Conservation (phyloP, 495 filamentous ascomycete genomes). For the Daldinia grandis region DNA sequence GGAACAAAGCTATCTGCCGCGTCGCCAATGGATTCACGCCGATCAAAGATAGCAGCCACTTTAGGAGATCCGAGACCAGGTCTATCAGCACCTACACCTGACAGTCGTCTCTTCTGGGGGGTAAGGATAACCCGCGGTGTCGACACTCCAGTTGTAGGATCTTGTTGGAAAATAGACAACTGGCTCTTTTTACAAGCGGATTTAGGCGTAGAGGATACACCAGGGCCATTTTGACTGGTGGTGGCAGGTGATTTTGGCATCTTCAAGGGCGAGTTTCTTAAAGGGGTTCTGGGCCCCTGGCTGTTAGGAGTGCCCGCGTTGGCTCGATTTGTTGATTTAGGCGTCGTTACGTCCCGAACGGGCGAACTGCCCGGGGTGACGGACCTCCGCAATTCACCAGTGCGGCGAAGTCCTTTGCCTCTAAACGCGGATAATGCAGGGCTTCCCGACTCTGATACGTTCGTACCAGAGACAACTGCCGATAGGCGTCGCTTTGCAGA, state of each 20-base stretch:
- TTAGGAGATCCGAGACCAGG: constrained; percentile 81
- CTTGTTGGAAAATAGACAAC: constrained; percentile 65
- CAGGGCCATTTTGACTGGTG: constrained; percentile 6
- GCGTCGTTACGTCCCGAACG: constrained; percentile 47
- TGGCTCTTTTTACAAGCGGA: constrained; percentile 36
- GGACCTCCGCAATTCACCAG: constrained; percentile 51
- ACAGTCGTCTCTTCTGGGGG: constrained; percentile 68
- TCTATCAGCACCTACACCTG: constrained; percentile 78
- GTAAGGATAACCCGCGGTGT: constrained; percentile 72
- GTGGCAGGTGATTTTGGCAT: constrained; percentile 43
- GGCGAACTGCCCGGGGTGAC: constrained; percentile 51
- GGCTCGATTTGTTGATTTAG: constrained; percentile 59
- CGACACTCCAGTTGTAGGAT: constrained; percentile 63
- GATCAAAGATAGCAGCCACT: constrained; percentile 76
- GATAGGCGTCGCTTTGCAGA: constrained; percentile 48
- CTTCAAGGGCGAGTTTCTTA: constrained; percentile 58
- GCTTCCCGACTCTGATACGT: constrained; percentile 67
- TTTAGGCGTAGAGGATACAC: constrained; percentile 25
- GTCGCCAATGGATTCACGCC: constrained; percentile 75
- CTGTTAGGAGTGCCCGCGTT: constrained; percentile 63
- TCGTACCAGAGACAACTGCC: constrained; percentile 50
- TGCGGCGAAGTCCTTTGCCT: constrained; percentile 63
- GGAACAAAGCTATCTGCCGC: constrained; percentile 69
- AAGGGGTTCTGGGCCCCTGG: constrained; percentile 60
- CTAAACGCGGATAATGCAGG: constrained; percentile 65